These are phyloP conservation scores for Ascochyta viciae-villosae DNA, from an alignment of 2,329 filamentous ascomycete genomes.

Conservation along the genomic window DNA sequence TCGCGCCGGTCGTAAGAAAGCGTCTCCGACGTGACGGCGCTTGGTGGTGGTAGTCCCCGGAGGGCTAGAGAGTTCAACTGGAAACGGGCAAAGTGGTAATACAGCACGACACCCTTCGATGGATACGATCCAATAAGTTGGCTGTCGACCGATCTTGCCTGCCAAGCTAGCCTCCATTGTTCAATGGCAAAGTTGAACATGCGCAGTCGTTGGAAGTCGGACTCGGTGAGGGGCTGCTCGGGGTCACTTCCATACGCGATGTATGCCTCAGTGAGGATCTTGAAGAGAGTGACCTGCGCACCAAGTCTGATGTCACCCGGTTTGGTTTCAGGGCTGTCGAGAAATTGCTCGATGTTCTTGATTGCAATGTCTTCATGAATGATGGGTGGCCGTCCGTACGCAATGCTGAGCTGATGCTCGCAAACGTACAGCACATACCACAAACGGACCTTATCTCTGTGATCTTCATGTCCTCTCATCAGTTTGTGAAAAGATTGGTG, in stretches of 20 bases:
- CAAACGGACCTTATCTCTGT: constrained; percentile 47
- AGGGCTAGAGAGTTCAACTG: constrained; percentile 60
- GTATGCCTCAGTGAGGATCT: constrained; percentile 45
- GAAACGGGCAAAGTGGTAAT: constrained; percentile 63
- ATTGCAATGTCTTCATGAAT: constrained; percentile 50
- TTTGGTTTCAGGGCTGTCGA: constrained; percentile 37
- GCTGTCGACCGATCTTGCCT: constrained; percentile 40
- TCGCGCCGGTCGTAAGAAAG: constrained; percentile 53
- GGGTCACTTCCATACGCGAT: constrained; percentile 42
- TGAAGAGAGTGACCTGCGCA: constrained; percentile 43
- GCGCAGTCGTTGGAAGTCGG: constrained; percentile 49
- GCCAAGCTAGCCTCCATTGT: constrained; percentile 52
- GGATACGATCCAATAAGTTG: constrained; percentile 46
- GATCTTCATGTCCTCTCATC: constrained; percentile 43
- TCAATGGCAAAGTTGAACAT: constrained; percentile 55
- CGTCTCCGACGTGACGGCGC: constrained; percentile 55
- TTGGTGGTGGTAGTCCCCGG: constrained; percentile 51
- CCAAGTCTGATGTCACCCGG: constrained; percentile 40
- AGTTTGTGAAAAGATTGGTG: constrained; percentile 49
- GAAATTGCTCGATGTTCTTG: constrained; percentile 45
- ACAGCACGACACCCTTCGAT: constrained; percentile 59
- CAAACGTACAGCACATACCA: constrained; percentile 52
- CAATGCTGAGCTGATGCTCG: constrained; percentile 52
- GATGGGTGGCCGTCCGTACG: constrained; percentile 51
- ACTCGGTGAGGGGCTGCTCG: constrained; percentile 47